Evolutionary conservation across 1,139 yeast species (phyloP).

Genomic region (Lodderomyces theae): DNA sequence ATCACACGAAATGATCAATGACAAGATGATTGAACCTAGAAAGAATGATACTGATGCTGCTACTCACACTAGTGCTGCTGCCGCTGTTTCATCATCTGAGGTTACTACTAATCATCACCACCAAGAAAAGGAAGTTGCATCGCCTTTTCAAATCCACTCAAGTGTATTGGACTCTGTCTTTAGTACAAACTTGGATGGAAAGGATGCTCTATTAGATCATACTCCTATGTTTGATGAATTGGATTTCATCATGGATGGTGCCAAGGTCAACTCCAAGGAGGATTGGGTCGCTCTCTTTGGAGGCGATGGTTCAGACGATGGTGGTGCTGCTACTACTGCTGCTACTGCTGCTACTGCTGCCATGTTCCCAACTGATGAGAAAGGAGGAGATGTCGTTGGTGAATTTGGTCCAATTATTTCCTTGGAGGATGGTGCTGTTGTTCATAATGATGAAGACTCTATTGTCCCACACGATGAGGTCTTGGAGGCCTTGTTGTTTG

Average conservation of each 20-base stretch:
- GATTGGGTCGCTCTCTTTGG: constrained; percentile 68
- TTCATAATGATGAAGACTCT: constrained; percentile 10
- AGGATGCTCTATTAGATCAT: constrained; percentile 35
- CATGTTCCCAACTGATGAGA: neutral
- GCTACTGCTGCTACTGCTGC: no score
- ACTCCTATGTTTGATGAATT: constrained; percentile 68
- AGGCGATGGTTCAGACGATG: constrained; percentile 24
- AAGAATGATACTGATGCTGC: constrained; percentile 6
- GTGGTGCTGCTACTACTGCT: no score
- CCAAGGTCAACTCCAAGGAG: constrained; percentile 44
- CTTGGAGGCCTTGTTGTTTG: constrained; percentile 17
- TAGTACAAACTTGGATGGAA: constrained; percentile 43
- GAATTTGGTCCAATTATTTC: constrained; percentile 12
- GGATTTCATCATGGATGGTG: constrained; percentile 45
- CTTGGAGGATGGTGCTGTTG: constrained; percentile 9
- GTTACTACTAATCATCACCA: neutral
- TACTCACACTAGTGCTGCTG: neutral
- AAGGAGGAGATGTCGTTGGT: constrained; percentile 3
- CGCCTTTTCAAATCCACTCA: constrained; percentile 55
- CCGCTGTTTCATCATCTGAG: neutral
- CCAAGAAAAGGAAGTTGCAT: constrained; percentile 13
- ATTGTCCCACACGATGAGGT: constrained; percentile 23
- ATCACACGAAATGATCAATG: constrained; percentile 15
- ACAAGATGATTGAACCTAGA: constrained; percentile 4
- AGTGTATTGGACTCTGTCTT: constrained; percentile 63